Conservation (phyloP, 352 stramenopile genomes). For the Phytophthora litchii region DNA sequence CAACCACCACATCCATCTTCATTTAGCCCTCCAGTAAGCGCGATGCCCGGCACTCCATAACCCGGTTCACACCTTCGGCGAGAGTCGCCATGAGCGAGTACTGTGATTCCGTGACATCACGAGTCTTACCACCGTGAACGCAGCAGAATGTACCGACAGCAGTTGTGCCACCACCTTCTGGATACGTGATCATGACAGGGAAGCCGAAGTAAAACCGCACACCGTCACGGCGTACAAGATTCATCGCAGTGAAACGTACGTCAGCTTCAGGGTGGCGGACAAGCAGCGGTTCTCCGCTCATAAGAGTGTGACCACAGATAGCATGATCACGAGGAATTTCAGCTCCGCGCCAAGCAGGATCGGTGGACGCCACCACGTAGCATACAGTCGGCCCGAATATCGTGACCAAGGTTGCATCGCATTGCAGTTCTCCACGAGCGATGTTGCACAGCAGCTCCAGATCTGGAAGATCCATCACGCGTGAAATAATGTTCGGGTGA, state of each 20-base stretch:
- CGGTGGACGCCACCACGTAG: constrained; percentile 54
- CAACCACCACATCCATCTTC: constrained; percentile 5
- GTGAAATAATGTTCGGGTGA: constrained; percentile 36
- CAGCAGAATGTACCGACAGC: constrained; percentile 66
- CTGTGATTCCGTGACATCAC: constrained; percentile 59
- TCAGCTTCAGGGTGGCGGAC: constrained; percentile 62
- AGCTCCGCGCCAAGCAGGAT: constrained; percentile 33
- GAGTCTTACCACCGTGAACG: constrained; percentile 41
- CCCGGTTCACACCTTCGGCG: constrained; percentile 47
- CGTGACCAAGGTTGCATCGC: constrained; percentile 52
- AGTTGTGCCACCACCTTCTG: constrained; percentile 27
- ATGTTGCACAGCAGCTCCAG: constrained; percentile 71
- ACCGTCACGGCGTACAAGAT: constrained; percentile 37
- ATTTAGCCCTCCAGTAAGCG: constrained; percentile 23
- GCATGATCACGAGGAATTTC: constrained; percentile 50
- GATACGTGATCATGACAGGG: constrained; percentile 41
- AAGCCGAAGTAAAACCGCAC: constrained; percentile 73
- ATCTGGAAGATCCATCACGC: constrained; percentile 57
- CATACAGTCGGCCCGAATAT: constrained; percentile 43
- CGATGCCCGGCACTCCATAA: constrained; percentile 43
- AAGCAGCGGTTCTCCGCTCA: constrained; percentile 56
- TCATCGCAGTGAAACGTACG: constrained; percentile 57
- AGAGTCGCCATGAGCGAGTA: constrained; percentile 54
- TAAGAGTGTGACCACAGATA: constrained; percentile 66
- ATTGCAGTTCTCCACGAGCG: constrained; percentile 53